Evolutionary conservation across 768 basidiomycete species (phyloP), one percentile per base, ranked within the genome.

Genomic region (Lyophyllum decastes): DNA sequence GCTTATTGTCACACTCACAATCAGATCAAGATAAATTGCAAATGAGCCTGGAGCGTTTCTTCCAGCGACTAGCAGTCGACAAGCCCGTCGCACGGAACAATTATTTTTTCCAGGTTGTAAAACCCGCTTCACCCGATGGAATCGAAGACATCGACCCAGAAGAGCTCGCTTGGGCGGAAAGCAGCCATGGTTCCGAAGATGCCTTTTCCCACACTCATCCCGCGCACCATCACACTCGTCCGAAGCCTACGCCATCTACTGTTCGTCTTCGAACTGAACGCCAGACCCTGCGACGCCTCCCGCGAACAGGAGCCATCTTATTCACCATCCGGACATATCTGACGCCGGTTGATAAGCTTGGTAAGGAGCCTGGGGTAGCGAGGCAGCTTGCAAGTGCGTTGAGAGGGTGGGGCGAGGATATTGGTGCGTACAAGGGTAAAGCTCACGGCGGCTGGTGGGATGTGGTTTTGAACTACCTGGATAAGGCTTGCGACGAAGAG

Each of bases 71-170:
- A 64, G 61, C 82, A 25, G 77, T 88, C 45, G 84, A 88, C 68
- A 86, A 88, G 68, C 85, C 89, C 8, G 85, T 92, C 49, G 70
- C 78, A 56, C 83, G 91, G 50, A 87, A 87, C 72, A 92, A 92
- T 70, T 90, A 87, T 34, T 74, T 74, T 59, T 61, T 77, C 40
- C 76, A 79, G 63, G 63, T 71, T 3, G 63, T 72, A 40, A 62
- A 63, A 27, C 50, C 63, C 24, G 35, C 59, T 27, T 50, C 51
- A 38, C 58, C 59, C 38, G 55, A 55, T 2, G 61, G 41, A 12
- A 54, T 57, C 4, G 67, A 64, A 27, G 70, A 64, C 11, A 60
- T 80, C 27, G 88, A 89, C 68, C 80, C 82, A 19, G 83, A 88
- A 57, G 87, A 89, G 69, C 75, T 90, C 10, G 82, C 78, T 17